Evolutionary conservation across 306 rosid genomes (phyloP).

Genomic region (Begonia fuchsioides): DNA sequence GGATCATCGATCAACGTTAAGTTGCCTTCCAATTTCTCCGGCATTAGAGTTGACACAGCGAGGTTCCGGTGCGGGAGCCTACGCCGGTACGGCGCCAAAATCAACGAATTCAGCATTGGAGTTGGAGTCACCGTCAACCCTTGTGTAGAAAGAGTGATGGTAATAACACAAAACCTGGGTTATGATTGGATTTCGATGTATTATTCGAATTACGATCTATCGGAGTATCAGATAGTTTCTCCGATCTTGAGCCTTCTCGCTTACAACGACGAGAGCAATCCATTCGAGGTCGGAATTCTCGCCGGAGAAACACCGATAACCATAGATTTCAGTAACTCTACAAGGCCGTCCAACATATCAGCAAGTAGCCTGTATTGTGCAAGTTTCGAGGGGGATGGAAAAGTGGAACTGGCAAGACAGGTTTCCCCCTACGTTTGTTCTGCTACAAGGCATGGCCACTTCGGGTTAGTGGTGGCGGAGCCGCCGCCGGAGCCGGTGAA

Average conservation of each 20-base stretch:
- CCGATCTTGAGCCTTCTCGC: slow-evolving; percentile 73
- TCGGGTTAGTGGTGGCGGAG: too few relatives aligned
- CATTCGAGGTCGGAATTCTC: slow-evolving; percentile 65
- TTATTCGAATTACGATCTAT: slow-evolving; percentile 47
- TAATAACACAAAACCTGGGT: slow-evolving; percentile 60
- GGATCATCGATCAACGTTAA: slow-evolving; percentile 40
- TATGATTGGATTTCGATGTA: slow-evolving; percentile 65
- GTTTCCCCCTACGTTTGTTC: too few relatives aligned
- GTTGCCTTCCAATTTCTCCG: slow-evolving; percentile 64
- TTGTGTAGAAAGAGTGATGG: slow-evolving; percentile 74
- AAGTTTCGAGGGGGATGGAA: too few relatives aligned
- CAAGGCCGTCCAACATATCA: slow-evolving; percentile 24
- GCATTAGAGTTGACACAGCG: slow-evolving; percentile 39
- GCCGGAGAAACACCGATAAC: slow-evolving; percentile 52
- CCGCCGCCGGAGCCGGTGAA: slow-evolving; percentile 22
- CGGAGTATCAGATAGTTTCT: slow-evolving; percentile 63
- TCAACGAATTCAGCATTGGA: slow-evolving; percentile 43
- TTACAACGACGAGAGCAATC: slow-evolving; percentile 60
- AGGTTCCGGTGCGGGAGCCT: slow-evolving; percentile 86
- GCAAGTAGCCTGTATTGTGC: too few relatives aligned
- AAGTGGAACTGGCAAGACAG: too few relatives aligned
- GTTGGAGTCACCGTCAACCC: slow-evolving; percentile 58
- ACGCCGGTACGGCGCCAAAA: too few relatives aligned
- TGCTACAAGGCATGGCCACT: too few relatives aligned
- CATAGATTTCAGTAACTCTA: slow-evolving; percentile 44